These are phyloP conservation scores for Rhododendron ovatum DNA, from an alignment of 148 eudicot species.

Conservation along the genomic window DNA sequence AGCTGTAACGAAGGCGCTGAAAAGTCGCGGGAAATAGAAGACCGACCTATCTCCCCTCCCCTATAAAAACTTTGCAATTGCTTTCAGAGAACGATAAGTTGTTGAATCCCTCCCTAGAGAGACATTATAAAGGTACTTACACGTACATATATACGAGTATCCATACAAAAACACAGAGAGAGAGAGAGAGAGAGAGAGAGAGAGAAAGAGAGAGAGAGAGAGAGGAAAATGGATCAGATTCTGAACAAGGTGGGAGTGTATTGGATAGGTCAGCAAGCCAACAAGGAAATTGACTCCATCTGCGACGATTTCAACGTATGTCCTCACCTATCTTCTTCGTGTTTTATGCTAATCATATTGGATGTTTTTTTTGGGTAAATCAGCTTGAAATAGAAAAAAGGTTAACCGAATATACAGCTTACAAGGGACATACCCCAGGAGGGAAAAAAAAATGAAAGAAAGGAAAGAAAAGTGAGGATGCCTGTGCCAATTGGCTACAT, in stretches of 20 bases:
- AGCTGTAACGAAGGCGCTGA: neutral
- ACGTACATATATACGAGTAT: neutral
- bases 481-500: too few relatives aligned
- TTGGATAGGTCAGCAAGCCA: slow-evolving; percentile 75
- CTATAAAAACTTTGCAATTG: neutral
- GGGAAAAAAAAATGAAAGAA: too few relatives aligned
- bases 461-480: too few relatives aligned
- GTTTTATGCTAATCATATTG: neutral
- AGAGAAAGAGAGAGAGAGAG: too few relatives aligned
- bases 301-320: slow-evolving; percentile 69
- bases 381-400: too few relatives aligned
- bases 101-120: too few relatives aligned
- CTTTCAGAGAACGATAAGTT: too few relatives aligned
- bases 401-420: too few relatives aligned
- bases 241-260: slow-evolving; percentile 78
- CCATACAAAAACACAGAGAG: neutral
- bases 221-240: slow-evolving; percentile 66
- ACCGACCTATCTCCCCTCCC: neutral
- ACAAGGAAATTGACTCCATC: slow-evolving; percentile 68
- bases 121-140: neutral
- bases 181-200: neutral
- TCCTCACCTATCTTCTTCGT: neutral
- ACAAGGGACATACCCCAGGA: too few relatives aligned
- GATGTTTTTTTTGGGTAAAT: neutral
- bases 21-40: slow-evolving; percentile 1